Base-by-base conservation (phyloP, 441 rosid species). In the Erodium moschatum region DNA sequence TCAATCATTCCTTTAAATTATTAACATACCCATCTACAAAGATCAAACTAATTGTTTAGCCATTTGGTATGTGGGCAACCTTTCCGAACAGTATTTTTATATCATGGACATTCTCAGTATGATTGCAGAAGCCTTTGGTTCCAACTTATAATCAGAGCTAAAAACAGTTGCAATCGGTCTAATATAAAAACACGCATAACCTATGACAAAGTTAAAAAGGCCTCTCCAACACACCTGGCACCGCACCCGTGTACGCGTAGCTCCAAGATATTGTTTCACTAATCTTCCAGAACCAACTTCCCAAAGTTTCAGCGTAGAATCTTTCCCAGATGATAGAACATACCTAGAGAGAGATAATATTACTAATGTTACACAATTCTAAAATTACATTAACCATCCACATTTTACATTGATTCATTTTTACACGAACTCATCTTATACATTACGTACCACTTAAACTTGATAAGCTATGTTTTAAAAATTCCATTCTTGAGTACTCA, bases 281-380 rank as follows among this genome's bases (percentile, higher is more conserved):
- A 89, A 78, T 82, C 84, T 82, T 75, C 94, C 97, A 11, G 87
- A 79, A 73, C 87, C 82, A 72, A 89, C 78, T 77, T 91, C 97
- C 96, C 97, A 91, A 65, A 91, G 81, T 82, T 89, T 91, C 69
- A 84, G 78, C 6, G 84, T 74, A 13, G 89, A 91, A 77, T 91
- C 96, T 74, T 89, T 91, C 69, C 96, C 92, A 31, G 87, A 87
- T 7, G 97, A 89, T 54, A 91, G 88, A 65, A 91, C 81, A 83
- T 82, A 91, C 85, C 97, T 87, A 79, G 40, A 0, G 58, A 50
- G 12, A 50, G 58, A 44, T 44, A 50, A 50, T 50, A 13, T 13
- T 15, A 13, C 13, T 15, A n/a, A 9, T 50, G 6, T 48, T 48
- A 13, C 54, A 48, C 13, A 48, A 48, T 12, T 48, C 4, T 13